Conservation (phyloP, 192 early-diverging fungal species). For the Gaertneriomyces sp. region DNA sequence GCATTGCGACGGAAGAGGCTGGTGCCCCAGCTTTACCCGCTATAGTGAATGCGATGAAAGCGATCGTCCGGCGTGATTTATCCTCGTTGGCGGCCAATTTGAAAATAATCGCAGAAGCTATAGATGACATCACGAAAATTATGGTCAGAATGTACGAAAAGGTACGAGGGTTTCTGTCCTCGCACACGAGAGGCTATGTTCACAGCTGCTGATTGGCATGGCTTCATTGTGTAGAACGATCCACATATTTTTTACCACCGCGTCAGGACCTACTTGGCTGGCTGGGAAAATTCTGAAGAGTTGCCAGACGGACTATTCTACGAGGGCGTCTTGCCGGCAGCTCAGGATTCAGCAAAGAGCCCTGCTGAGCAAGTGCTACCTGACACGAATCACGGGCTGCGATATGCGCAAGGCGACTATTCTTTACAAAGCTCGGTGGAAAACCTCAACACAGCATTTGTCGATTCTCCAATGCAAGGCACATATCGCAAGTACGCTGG, state of each 20-base stretch:
- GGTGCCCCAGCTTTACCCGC: slow-evolving; percentile 67
- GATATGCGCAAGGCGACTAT: neutral
- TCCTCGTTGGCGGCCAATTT: slow-evolving; percentile 49
- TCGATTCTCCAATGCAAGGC: slow-evolving; percentile 13
- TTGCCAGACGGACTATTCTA: slow-evolving; percentile 87
- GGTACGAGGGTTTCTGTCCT: slow-evolving; percentile 26
- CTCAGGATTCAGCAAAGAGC: slow-evolving; percentile 3
- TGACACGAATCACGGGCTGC: slow-evolving; percentile 17
- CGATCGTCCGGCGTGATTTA: slow-evolving; percentile 52
- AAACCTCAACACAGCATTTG: neutral
- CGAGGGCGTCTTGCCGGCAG: slow-evolving; percentile 66
- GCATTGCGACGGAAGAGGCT: slow-evolving; percentile 79
- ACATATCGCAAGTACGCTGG: slow-evolving; percentile 66
- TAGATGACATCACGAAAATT: slow-evolving; percentile 32
- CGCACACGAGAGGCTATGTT: neutral
- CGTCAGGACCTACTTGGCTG: slow-evolving; percentile 83
- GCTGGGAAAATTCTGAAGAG: slow-evolving; percentile 87
- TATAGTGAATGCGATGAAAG: slow-evolving; percentile 65
- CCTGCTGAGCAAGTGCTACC: slow-evolving; percentile 3
- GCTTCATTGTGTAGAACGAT: slow-evolving; percentile 52
- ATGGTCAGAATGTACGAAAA: slow-evolving; percentile 76
- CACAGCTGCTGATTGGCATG: neutral
- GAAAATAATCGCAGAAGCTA: slow-evolving; percentile 43
- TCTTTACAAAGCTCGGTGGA: slow-evolving; percentile 6
- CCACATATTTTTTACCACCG: slow-evolving; percentile 94